Evolutionary conservation across 1,284 basidiomycete genomes (phyloP).

Genomic region (Phenoliferia sp.): DNA sequence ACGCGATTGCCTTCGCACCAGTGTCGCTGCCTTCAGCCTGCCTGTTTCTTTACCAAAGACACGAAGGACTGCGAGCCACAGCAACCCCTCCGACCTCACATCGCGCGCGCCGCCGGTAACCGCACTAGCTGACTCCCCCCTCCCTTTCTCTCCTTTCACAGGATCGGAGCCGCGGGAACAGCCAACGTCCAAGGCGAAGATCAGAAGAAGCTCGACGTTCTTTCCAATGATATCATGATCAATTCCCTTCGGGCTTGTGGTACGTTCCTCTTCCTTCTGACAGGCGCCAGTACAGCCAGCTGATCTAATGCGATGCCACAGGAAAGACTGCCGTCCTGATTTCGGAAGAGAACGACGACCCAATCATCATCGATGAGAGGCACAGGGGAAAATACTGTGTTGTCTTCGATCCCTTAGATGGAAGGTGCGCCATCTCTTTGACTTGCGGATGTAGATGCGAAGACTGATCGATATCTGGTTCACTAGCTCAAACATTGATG

Average conservation of each 20-base stretch:
- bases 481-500: slow-evolving; percentile 91
- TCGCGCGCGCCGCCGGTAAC: no score
- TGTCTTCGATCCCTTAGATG: slow-evolving; percentile 98
- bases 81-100: not conserved
- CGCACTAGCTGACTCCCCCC: not conserved
- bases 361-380: slow-evolving; percentile 40
- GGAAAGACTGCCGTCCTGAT: slow-evolving; percentile 96
- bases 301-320: slow-evolving; percentile 45
- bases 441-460: not conserved
- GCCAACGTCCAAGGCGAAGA: slow-evolving; percentile 97
- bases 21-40: no score
- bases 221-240: slow-evolving; percentile 99
- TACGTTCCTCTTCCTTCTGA: not conserved
- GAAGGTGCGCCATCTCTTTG: slow-evolving; percentile 41
- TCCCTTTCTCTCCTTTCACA: slow-evolving; percentile 39
- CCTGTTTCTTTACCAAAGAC: no score
- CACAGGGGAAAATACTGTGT: slow-evolving; percentile 72
- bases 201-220: slow-evolving; percentile 81
- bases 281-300: not conserved
- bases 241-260: slow-evolving; percentile 50
- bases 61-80: no score
- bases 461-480: not conserved
- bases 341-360: slow-evolving; percentile 59
- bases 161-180: slow-evolving; percentile 90
- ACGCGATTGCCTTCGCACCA: no score